Percentiles rank a stretch among this genome's conserved stretches.
Conservation (phyloP, 2,329 filamentous ascomycete species). For the Geosmithia flava region DNA sequence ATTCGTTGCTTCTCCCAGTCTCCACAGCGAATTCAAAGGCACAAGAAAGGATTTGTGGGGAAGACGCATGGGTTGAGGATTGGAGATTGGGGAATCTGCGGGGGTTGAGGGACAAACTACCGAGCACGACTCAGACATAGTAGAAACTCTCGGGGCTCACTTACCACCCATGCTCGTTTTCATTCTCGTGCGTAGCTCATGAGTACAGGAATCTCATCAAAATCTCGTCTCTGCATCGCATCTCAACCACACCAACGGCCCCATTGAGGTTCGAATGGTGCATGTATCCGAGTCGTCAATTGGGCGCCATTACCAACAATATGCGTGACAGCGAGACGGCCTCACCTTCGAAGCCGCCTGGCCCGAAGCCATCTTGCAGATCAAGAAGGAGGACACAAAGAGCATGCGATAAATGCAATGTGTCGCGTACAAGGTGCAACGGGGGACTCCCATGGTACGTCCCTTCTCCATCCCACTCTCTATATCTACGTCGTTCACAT, state of each 20-base stretch:
- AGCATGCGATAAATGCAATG: constrained; percentile 21
- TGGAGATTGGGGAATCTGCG: background rate
- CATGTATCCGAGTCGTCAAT: too few species aligned
- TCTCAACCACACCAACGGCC: too few species aligned
- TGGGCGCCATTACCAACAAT: background rate
- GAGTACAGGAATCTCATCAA: too few species aligned
- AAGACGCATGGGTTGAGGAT: background rate
- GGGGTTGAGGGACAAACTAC: background rate
- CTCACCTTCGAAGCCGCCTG: too few species aligned
- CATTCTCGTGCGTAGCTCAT: too few species aligned
- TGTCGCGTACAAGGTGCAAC: constrained; percentile 27
- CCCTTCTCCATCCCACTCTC: background rate
- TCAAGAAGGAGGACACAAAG: constrained; percentile 15
- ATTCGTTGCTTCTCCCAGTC: too few species aligned
- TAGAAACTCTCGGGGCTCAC: background rate
- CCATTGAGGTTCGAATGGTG: too few species aligned
- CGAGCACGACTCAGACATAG: background rate
- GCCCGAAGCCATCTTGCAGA: constrained; percentile 4
- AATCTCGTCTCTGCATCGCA: too few species aligned
- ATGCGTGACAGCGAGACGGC: too few species aligned
- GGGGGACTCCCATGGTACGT: constrained; percentile 24
- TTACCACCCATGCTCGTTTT: background rate
- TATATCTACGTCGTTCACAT: background rate
- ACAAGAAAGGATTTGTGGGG: background rate
- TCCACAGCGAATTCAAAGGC: too few species aligned